Percentiles rank a stretch among this genome's conserved stretches.
Evolutionary conservation across 1,139 yeast genomes (phyloP).

Genomic region (Oligophagozyma castellii): DNA sequence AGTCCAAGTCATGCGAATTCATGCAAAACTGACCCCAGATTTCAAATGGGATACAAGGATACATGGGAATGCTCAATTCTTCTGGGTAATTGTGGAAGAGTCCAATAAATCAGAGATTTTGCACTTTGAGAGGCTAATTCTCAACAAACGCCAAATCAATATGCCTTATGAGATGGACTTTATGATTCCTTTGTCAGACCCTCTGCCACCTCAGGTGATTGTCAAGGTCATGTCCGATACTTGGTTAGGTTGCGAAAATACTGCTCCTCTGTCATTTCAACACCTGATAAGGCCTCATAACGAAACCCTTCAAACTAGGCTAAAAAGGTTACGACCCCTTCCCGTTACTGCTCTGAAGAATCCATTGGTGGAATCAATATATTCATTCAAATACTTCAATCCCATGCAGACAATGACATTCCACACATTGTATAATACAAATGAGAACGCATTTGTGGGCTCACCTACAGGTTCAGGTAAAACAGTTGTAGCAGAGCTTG

Average conservation of each 20-base stretch:
- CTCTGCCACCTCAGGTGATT: constrained; percentile 76
- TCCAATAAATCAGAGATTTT: constrained; percentile 61
- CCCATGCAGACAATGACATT: constrained; percentile 99
- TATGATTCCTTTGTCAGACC: constrained; percentile 83
- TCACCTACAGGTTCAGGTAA: constrained; percentile 99
- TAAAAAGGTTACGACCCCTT: constrained; percentile 70
- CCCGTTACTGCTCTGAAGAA: constrained; percentile 74
- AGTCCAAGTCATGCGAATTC: constrained; percentile 70
- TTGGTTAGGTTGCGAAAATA: constrained; percentile 81
- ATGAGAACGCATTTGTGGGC: constrained; percentile 78
- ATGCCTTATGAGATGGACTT: constrained; percentile 68
- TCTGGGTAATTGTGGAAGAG: constrained; percentile 88
- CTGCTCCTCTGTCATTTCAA: constrained; percentile 73
- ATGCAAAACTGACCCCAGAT: constrained; percentile 56
- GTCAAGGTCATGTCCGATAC: constrained; percentile 68
- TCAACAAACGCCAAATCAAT: constrained; percentile 44
- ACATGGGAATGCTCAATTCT: constrained; percentile 77
- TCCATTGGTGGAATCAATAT: constrained; percentile 51
- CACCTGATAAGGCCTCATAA: constrained; percentile 81
- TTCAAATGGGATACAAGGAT: constrained; percentile 70
- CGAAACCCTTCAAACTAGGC: constrained; percentile 71
- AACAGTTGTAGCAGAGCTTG: constrained; percentile 92
- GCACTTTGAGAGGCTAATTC: constrained; percentile 70
- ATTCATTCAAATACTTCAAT: constrained; percentile 78
- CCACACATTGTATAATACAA: constrained; percentile 71